phyloP scores from a whole-genome alignment of 805 yeast species.

The Saturnispora quitensis region DNA sequence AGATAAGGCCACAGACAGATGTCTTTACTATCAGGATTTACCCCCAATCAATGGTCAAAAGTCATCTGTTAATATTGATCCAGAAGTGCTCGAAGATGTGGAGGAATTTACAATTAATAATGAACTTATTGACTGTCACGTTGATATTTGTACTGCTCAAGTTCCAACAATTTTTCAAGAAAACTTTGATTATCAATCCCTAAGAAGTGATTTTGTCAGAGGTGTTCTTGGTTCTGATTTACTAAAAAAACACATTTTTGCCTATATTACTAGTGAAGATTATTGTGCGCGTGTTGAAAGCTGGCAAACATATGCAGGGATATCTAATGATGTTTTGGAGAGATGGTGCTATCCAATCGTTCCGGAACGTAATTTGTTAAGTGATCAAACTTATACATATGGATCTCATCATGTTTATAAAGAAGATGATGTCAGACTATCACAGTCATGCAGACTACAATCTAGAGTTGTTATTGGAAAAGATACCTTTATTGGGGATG shows the following conservation, averaged over 20 bases:
- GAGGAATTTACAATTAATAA: conserved; percentile 76
- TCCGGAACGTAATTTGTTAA: conserved; percentile 73
- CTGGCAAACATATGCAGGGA: conserved; percentile 87
- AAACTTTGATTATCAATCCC: conserved; percentile 85
- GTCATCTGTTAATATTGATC: conserved; percentile 57
- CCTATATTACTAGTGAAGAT: conserved; percentile 68
- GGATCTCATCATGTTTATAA: conserved; percentile 83
- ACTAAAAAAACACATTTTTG: conserved; percentile 82
- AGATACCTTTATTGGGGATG: conserved; percentile 67
- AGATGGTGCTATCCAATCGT: conserved; percentile 91
- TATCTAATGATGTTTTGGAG: conserved; percentile 80
- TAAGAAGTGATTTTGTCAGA: conserved; percentile 79
- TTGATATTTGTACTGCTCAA: conserved; percentile 89
- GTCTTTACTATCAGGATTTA: conserved; percentile 76
- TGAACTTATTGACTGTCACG: conserved; percentile 92
- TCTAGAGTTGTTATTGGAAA: conserved; percentile 78
- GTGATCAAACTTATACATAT: conserved; percentile 65
- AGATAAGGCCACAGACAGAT: conserved; percentile 63
- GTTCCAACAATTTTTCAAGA: conserved; percentile 95
- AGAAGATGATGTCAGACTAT: conserved; percentile 79
- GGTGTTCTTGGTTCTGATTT: conserved; percentile 89
- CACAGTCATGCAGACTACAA: conserved; percentile 85
- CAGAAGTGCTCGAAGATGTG: conserved; percentile 71
- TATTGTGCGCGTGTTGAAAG: conserved; percentile 95
- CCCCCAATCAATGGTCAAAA: conserved; percentile 43